phyloP scores from a whole-genome alignment of 129 eudicot species.

The Tagetes patula region DNA sequence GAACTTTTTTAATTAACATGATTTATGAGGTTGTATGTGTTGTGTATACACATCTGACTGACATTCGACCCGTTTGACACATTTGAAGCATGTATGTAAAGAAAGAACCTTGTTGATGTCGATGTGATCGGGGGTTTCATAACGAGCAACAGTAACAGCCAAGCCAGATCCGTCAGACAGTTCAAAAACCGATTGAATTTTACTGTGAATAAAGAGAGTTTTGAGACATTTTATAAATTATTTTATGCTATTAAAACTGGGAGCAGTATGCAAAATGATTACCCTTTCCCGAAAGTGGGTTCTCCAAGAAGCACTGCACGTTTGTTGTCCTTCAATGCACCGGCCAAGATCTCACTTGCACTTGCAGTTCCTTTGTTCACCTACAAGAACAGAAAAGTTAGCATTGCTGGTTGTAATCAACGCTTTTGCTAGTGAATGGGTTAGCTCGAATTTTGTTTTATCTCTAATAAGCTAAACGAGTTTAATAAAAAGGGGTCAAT shows the following conservation, averaged over 20 bases:
- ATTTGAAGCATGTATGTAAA: background rate
- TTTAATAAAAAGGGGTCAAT: background rate
- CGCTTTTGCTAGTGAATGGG: background rate
- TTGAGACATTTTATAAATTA: constrained; percentile 15
- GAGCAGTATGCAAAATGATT: constrained; percentile 21
- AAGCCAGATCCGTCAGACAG: constrained; percentile 99
- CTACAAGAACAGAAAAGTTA: constrained; percentile 34
- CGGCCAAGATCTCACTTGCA: constrained; percentile 97
- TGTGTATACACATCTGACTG: background rate
- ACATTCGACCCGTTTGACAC: background rate
- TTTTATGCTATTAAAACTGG: background rate
- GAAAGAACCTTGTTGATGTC: constrained; percentile 84
- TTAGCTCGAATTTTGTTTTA: background rate
- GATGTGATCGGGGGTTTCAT: constrained; percentile 93
- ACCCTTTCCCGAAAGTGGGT: constrained; percentile 99
- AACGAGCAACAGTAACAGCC: constrained; percentile 99
- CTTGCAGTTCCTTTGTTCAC: constrained; percentile 99
- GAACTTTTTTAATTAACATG: background rate
- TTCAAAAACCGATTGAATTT: constrained; percentile 95
- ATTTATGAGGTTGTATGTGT: background rate
- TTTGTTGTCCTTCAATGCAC: constrained; percentile 93
- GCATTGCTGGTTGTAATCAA: background rate
- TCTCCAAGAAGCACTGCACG: constrained; percentile 92
- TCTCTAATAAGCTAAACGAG: background rate
- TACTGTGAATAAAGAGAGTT: constrained; percentile 46